A percentile compares a stretch with the other conserved stretches of the same genome.
phyloP scores from a whole-genome alignment of 176 grass and related monocot species.

The Areca catechu region DNA sequence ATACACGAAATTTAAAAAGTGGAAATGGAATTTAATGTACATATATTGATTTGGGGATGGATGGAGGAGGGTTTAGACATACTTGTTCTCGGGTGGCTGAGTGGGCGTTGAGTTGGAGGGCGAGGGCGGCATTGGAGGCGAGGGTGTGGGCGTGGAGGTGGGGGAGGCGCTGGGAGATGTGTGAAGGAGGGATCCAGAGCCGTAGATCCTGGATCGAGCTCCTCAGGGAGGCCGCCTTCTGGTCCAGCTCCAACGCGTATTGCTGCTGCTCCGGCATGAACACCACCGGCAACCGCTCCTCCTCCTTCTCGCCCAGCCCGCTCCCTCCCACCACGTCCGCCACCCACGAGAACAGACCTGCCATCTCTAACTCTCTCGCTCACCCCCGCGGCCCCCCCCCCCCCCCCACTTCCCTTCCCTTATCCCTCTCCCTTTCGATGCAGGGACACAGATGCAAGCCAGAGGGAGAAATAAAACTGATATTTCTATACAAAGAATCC shows the following conservation, averaged over 20 bases:
- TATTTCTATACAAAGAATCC: no score
- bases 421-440: no score
- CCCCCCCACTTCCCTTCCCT: no score
- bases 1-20: no score
- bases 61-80: background rate
- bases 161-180: conserved; percentile 71
- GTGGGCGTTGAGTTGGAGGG: conserved; percentile 75
- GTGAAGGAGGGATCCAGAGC: conserved; percentile 58
- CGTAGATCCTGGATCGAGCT: conserved; percentile 78
- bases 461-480: no score
- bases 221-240: conserved; percentile 39
- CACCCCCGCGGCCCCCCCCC: no score
- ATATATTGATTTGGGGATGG: background rate
- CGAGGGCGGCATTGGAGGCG: conserved; percentile 68
- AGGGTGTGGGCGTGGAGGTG: conserved; percentile 90
- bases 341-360: conserved; percentile 80
- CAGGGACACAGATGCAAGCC: no score
- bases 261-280: conserved; percentile 66
- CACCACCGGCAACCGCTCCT: conserved; percentile 31
- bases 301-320: conserved; percentile 33
- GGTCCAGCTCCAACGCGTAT: conserved; percentile 56
- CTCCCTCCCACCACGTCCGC: conserved; percentile 68
- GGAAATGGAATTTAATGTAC: background rate
- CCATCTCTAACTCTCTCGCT: conserved; percentile 20
- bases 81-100: conserved; percentile 81